Conservation (phyloP, 306 rosid genomes). For the Quercus berberidifolia region DNA sequence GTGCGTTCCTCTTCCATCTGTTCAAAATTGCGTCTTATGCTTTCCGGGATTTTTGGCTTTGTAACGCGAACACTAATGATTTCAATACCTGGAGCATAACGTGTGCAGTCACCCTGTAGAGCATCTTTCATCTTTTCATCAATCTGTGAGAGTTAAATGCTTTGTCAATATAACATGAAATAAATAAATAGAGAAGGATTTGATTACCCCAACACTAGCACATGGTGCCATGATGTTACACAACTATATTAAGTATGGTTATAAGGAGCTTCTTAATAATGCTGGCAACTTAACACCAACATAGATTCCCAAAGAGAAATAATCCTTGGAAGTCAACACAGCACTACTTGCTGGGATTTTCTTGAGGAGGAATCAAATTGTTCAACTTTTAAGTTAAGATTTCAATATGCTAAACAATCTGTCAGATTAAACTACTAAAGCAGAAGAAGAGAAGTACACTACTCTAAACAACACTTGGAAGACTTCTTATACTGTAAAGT, state of each 20-base stretch:
- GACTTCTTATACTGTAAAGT: not conserved
- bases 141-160: conserved; percentile 51
- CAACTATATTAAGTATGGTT: not conserved
- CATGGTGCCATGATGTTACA: not conserved
- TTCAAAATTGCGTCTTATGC: conserved; percentile 70
- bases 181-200: not conserved
- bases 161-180: conserved; percentile 5
- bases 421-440: not conserved
- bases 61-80: conserved; percentile 86
- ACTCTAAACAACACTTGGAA: not conserved
- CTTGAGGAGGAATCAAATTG: not conserved
- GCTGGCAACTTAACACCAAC: not conserved
- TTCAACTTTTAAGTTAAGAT: not conserved
- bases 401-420: conserved; percentile 9
- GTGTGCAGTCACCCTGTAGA: conserved; percentile 89
- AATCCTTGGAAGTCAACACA: not conserved
- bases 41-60: conserved; percentile 82
- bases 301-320: not conserved
- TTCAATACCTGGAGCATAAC: conserved; percentile 93
- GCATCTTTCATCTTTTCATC: conserved; percentile 97
- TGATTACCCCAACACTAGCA: not conserved
- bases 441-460: not conserved
- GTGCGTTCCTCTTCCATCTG: conserved; percentile 98
- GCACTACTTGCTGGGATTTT: not conserved
- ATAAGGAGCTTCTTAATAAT: not conserved